Evolutionary conservation across 1,284 basidiomycete species (phyloP).

Genomic region (Cryptococcus floricola): DNA sequence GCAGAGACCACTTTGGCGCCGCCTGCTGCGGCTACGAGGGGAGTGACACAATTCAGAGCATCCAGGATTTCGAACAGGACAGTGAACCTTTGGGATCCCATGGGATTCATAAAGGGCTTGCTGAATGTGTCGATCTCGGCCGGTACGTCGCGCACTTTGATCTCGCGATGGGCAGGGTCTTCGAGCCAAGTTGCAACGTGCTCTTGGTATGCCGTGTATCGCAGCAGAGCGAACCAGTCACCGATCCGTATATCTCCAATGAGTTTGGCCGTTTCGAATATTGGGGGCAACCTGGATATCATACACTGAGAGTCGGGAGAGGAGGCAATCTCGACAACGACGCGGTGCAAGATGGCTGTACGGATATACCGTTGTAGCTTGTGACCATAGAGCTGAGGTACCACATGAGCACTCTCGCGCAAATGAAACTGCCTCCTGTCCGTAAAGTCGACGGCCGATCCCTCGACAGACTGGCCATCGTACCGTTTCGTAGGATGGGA

Average conservation of each 20-base stretch:
- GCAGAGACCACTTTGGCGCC: slow-evolving; percentile 10
- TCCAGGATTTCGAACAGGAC: slow-evolving; percentile 21
- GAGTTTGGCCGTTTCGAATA: slow-evolving; percentile 35
- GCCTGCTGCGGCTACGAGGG: slow-evolving; percentile 14
- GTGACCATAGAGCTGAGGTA: slow-evolving; percentile 32
- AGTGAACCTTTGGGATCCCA: no score
- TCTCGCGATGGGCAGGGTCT: slow-evolving; percentile 22
- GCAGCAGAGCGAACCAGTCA: slow-evolving; percentile 29
- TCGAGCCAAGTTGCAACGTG: slow-evolving; percentile 31
- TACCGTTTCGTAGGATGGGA: not conserved
- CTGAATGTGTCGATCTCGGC: not conserved
- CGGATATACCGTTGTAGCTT: slow-evolving; percentile 28
- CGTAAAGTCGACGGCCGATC: not conserved
- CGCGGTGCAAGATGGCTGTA: slow-evolving; percentile 26
- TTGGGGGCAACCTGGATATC: slow-evolving; percentile 21
- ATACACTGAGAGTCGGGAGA: slow-evolving; percentile 14
- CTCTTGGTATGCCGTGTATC: slow-evolving; percentile 24
- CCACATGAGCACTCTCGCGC: slow-evolving; percentile 26
- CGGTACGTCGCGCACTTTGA: slow-evolving; percentile 24
- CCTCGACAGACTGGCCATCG: not conserved
- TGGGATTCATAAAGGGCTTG: no score
- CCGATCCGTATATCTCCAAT: slow-evolving; percentile 34
- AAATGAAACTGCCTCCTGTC: slow-evolving; percentile 19
- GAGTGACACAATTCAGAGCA: slow-evolving; percentile 31
- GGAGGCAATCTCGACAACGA: slow-evolving; percentile 7